Base-by-base conservation (phyloP, 306 rosid species). In the Ziziphus jujuba region DNA sequence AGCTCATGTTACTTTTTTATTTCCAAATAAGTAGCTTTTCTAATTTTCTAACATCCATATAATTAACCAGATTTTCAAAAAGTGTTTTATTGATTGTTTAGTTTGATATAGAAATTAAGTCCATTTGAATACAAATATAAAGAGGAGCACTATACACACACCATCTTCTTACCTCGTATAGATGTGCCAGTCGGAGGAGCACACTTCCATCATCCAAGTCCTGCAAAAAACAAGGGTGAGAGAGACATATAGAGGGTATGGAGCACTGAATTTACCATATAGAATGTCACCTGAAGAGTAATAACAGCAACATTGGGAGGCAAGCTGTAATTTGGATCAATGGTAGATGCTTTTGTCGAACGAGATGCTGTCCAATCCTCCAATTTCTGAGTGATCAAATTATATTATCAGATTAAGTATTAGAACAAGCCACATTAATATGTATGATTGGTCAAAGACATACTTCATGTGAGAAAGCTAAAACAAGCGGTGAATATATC, bases 151-250 rank as follows among this genome's bases (percentile, higher is more conserved):
- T 28, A 1, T 28, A 2, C 33, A 28, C 33, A 28, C 19, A 31
- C 5, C 6, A 7, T 34, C 14, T 34, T 34, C 16, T 56, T 79
- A 92, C 98, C 92, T 89, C 98, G 5, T 87, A 92, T 21, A 92
- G 79, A 79, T 92, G 98, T 14, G 98, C 96, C 80, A 92, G 74
- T 56, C 96, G 96, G 54, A 92, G 84, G 44, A 92, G 85, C 25
- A 85, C 92, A 63, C 44, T 56, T 67, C 88, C 92, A 44, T 70
- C 92, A 65, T 87, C 87, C 91, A 92, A 79, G 84, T 79, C 95
- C 96, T 92, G 67, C 51, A 87, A 64, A 54, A 35, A 72, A 64
- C 1, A 50, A 38, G 33, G 57, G 63, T 25, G 40, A 49, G 52
- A 63, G 55, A 74, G 28, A 63, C 4, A 59, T 61, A 34, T 38